Evolutionary conservation across 2,329 filamentous ascomycete species (phyloP).

Genomic region (Microdochium paspali): DNA sequence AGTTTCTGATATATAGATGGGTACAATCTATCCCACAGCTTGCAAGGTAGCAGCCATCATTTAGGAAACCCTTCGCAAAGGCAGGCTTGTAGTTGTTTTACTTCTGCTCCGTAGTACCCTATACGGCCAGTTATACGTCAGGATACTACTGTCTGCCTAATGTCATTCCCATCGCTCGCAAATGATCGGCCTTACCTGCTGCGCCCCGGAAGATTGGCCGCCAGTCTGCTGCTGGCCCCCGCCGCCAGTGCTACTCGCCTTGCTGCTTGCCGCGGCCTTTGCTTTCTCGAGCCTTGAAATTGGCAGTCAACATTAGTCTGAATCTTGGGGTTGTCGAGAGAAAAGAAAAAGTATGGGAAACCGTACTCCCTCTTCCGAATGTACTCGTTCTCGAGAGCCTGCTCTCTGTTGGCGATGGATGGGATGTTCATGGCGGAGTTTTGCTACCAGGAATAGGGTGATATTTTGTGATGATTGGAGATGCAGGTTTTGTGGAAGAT

Average conservation of each 20-base stretch:
- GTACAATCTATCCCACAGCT: conserved; percentile 2
- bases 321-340: too few species aligned
- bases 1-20: too few species aligned
- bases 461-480: too few species aligned
- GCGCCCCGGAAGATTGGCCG: not conserved
- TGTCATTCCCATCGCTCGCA: too few species aligned
- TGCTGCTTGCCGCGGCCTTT: not conserved
- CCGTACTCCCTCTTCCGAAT: conserved; percentile 4
- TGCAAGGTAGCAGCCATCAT: too few species aligned
- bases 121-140: too few species aligned
- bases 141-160: too few species aligned
- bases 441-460: too few species aligned
- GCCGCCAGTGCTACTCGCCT: not conserved
- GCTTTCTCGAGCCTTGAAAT: not conserved
- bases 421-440: not conserved
- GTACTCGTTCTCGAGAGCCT: conserved; percentile 4
- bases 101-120: not conserved
- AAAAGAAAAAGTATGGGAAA: not conserved
- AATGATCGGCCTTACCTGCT: not conserved
- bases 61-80: too few species aligned
- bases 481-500: too few species aligned
- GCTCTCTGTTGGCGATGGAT: conserved; percentile 4
- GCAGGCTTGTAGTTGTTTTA: too few species aligned
- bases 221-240: not conserved
- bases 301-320: too few species aligned